These are phyloP conservation scores for Hypoxylon fuscum DNA, from an alignment of 495 filamentous ascomycete genomes.

Conservation along the genomic window DNA sequence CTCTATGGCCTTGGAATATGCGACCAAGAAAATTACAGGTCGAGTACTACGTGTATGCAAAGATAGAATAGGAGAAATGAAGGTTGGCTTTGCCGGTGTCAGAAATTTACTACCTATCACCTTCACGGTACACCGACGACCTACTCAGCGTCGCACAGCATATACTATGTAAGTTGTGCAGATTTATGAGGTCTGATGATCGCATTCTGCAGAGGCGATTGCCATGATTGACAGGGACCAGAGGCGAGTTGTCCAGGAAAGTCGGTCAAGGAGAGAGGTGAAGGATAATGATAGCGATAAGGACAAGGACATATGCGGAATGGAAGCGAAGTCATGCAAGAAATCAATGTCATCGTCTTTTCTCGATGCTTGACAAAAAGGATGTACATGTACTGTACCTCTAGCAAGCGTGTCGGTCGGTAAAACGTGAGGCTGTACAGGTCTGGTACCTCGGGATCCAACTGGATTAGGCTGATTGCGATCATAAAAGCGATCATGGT, in stretches of 20 bases:
- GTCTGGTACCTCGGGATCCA: background rate
- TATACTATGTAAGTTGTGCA: conserved; percentile 28
- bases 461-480: conserved; percentile 5
- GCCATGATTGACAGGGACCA: conserved; percentile 33
- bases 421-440: background rate
- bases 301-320: background rate
- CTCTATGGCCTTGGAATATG: background rate
- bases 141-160: conserved; percentile 19
- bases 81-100: background rate
- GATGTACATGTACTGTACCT: background rate
- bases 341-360: background rate
- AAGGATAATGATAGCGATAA: background rate
- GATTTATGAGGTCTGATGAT: conserved; percentile 36
- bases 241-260: conserved; percentile 25
- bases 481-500: background rate
- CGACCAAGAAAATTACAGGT: background rate
- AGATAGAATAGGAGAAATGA: background rate
- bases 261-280: conserved; percentile 33
- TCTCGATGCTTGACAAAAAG: background rate
- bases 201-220: conserved; percentile 33
- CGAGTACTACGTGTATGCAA: too few species aligned
- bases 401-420: background rate
- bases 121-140: conserved; percentile 7
- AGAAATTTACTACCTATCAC: background rate
- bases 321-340: conserved; percentile 9